A percentile compares a stretch with the other conserved stretches of the same genome.
Evolutionary conservation across 169 alveolate genomes (phyloP).

Genomic region (Eimeria brunetti): DNA sequence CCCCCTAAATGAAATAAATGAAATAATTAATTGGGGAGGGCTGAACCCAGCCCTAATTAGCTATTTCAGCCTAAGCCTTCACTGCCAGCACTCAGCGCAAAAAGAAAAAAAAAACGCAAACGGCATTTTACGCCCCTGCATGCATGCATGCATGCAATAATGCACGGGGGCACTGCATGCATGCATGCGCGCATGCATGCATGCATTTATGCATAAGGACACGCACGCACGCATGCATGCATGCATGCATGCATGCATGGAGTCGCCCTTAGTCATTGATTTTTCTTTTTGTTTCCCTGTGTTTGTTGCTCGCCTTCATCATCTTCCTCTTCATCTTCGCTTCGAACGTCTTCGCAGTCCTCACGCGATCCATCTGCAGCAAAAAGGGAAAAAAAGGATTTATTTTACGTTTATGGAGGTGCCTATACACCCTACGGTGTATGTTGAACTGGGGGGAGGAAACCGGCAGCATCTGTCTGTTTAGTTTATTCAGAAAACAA

Average conservation of each 20-base stretch:
- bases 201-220: not conserved
- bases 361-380: conserved; percentile 48
- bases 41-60: too few species aligned
- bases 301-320: not conserved
- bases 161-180: too few species aligned
- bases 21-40: too few species aligned
- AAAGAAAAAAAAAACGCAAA: too few species aligned
- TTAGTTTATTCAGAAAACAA: too few species aligned
- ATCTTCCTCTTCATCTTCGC: conserved; percentile 17
- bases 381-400: not conserved
- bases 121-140: not conserved
- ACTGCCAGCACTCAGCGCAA: too few species aligned
- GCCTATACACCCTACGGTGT: too few species aligned
- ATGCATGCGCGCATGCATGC: not conserved
- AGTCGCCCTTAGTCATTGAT: not conserved
- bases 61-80: too few species aligned
- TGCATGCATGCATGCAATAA: too few species aligned
- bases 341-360: conserved; percentile 38
- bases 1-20: too few species aligned
- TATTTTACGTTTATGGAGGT: too few species aligned
- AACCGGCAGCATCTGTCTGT: not conserved
- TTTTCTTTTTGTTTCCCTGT: not conserved
- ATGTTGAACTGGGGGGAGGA: too few species aligned
- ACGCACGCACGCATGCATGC: not conserved
- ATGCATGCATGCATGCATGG: not conserved